These are phyloP conservation scores for Sarocladium kiliense DNA, from an alignment of 2,329 filamentous ascomycete genomes.

Conservation along the genomic window DNA sequence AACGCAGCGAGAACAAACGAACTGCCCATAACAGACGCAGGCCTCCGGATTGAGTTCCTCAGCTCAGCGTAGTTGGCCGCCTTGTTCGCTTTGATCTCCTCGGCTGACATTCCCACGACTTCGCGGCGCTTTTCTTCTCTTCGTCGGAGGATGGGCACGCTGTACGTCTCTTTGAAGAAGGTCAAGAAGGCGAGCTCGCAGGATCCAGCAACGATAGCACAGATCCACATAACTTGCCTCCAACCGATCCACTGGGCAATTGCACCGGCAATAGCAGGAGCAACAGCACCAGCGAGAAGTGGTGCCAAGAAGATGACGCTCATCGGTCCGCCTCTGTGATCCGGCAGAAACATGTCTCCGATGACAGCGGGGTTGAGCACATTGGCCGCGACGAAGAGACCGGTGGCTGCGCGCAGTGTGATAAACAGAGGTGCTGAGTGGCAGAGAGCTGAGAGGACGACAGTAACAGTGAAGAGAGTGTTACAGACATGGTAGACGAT, in stretches of 20 bases:
- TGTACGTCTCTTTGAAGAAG: constrained; percentile 57
- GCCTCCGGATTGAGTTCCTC: constrained; percentile 36
- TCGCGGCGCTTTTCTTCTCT: background rate
- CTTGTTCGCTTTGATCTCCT: constrained; percentile 5
- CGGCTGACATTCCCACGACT: background rate
- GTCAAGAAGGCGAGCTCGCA: constrained; percentile 47
- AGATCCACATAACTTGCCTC: constrained; percentile 47
- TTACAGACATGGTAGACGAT: constrained; percentile 50
- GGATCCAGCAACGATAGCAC: constrained; percentile 37
- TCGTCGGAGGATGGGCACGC: constrained; percentile 45
- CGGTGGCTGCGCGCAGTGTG: constrained; percentile 50
- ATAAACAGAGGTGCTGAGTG: constrained; percentile 43
- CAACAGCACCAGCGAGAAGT: constrained; percentile 51
- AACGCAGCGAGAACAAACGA: constrained; percentile 48
- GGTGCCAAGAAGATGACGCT: constrained; percentile 52
- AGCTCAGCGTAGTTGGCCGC: constrained; percentile 17
- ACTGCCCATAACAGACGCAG: constrained; percentile 39
- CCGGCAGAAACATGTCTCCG: constrained; percentile 55
- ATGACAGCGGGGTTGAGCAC: constrained; percentile 60
- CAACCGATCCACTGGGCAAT: constrained; percentile 52
- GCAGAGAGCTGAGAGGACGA: constrained; percentile 40
- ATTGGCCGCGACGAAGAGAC: constrained; percentile 58
- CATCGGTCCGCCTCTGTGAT: constrained; percentile 54
- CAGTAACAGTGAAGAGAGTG: constrained; percentile 43
- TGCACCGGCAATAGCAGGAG: constrained; percentile 49